A percentile compares a stretch with the other conserved stretches of the same genome.
Conservation (phyloP, 2,329 filamentous ascomycete genomes). For the Didymella glomerata region DNA sequence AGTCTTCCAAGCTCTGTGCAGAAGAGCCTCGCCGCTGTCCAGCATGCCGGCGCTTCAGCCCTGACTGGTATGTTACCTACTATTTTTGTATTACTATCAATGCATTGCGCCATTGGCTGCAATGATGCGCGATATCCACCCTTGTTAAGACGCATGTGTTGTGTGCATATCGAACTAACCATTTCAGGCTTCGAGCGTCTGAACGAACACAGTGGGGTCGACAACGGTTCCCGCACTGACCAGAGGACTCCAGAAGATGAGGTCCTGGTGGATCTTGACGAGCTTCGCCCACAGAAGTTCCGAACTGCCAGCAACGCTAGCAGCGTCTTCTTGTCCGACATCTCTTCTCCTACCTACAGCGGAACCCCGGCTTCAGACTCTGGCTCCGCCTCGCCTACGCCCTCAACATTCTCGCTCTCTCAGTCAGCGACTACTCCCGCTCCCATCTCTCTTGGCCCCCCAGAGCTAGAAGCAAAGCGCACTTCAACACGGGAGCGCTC, state of each 20-base stretch:
- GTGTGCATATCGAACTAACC: constrained; percentile 25
- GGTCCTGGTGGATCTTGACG: constrained; percentile 34
- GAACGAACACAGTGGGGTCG: constrained; percentile 35
- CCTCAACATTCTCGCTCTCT: constrained; percentile 31
- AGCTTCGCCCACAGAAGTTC: constrained; percentile 37
- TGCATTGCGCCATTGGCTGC: constrained; percentile 9
- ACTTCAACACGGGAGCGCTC: constrained; percentile 40
- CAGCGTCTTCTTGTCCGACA: constrained; percentile 40
- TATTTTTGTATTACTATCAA: constrained; percentile 22
- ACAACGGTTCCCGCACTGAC: constrained; percentile 23
- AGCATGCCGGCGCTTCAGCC: constrained; percentile 57
- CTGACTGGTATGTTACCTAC: constrained; percentile 50
- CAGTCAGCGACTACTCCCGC: constrained; percentile 39
- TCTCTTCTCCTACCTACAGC: constrained; percentile 36
- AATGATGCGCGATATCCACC: constrained; percentile 20
- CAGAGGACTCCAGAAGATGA: constrained; percentile 36
- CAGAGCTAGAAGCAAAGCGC: constrained; percentile 26
- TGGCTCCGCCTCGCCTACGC: constrained; percentile 35
- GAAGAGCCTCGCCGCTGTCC: constrained; percentile 48
- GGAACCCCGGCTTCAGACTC: constrained; percentile 39
- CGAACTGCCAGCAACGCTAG: constrained; percentile 43
- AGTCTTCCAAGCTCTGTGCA: constrained; percentile 49
- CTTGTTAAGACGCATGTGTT: constrained; percentile 14
- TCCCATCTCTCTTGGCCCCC: constrained; percentile 41
- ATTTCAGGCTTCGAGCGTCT: constrained; percentile 44